A percentile compares a stretch with the other conserved stretches of the same genome.
Conservation (phyloP, 179 eudicot genomes). For the Carnegiea gigantea region DNA sequence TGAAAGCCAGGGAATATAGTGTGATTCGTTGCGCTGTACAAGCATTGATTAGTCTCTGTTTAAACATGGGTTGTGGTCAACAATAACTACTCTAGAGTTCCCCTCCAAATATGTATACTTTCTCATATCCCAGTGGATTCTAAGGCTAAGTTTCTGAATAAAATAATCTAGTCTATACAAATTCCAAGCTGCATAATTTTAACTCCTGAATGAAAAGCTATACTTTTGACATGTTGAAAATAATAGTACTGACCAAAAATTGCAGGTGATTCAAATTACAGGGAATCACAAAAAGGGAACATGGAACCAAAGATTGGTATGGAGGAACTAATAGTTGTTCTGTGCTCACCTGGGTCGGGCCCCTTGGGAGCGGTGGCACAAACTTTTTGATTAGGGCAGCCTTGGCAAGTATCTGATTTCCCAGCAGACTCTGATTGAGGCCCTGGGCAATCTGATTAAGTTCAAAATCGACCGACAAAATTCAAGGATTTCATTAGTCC, state of each 20-base stretch:
- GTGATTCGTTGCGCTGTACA: too few species aligned
- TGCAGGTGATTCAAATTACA: not conserved
- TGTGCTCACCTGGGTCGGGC: slow-evolving; percentile 73
- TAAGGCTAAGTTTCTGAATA: too few species aligned
- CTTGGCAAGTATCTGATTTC: slow-evolving; percentile 71
- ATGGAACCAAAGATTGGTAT: not conserved
- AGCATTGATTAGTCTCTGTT: too few species aligned
- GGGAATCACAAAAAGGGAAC: not conserved
- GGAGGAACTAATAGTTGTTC: not conserved
- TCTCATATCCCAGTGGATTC: too few species aligned
- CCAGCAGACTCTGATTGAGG: slow-evolving; percentile 83
- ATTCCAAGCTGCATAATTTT: too few species aligned
- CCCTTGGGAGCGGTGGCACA: slow-evolving; percentile 97
- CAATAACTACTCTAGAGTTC: too few species aligned
- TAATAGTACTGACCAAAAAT: not conserved
- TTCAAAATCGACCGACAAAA: not conserved
- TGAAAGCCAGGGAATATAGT: too few species aligned
- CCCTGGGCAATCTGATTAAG: slow-evolving; percentile 80
- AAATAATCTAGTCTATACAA: too few species aligned
- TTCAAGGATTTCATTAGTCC: not conserved
- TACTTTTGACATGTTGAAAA: not conserved
- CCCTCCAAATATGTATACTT: too few species aligned
- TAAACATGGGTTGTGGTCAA: too few species aligned
- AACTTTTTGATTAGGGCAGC: slow-evolving; percentile 87
- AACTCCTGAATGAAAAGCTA: too few species aligned